phyloP scores from a whole-genome alignment of 2,329 filamentous ascomycete genomes.

The Aspergillus sp. region DNA sequence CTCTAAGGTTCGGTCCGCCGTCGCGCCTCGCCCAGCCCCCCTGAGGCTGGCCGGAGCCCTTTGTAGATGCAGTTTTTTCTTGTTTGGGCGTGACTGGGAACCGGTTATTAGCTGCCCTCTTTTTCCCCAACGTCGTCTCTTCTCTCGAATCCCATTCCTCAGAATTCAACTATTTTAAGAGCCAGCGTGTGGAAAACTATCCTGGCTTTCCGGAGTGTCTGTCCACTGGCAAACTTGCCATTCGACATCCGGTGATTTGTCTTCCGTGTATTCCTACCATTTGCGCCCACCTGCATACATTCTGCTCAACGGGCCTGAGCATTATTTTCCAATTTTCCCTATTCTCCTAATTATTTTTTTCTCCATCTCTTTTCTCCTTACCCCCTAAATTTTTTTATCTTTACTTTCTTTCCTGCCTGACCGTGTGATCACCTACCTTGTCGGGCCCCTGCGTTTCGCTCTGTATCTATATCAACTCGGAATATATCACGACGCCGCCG shows the following conservation, averaged over 20 bases:
- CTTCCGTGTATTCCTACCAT: conserved; percentile 36
- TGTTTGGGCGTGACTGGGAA: conserved; percentile 22
- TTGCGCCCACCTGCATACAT: conserved; percentile 30
- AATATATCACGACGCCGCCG: conserved; percentile 36
- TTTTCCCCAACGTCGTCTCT: conserved; percentile 15
- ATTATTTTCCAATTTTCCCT: conserved; percentile 14
- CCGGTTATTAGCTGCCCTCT: conserved; percentile 24
- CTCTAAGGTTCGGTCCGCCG: conserved; percentile 28
- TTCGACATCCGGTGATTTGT: conserved; percentile 27
- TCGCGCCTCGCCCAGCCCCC: conserved; percentile 24
- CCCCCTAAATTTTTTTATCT: background rate
- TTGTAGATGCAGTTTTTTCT: conserved; percentile 15
- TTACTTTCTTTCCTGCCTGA: conserved; percentile 12
- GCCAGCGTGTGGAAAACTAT: conserved; percentile 25
- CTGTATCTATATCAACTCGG: conserved; percentile 28
- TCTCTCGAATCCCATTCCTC: conserved; percentile 19
- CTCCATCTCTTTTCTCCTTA: conserved; percentile 25
- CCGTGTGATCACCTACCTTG: conserved; percentile 21
- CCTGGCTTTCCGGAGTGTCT: conserved; percentile 31
- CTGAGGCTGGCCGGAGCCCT: conserved; percentile 22
- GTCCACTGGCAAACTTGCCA: conserved; percentile 26
- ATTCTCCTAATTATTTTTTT: conserved; percentile 17
- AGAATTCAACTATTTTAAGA: conserved; percentile 20
- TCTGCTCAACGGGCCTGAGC: conserved; percentile 14
- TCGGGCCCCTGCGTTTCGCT: conserved; percentile 17